phyloP scores from a whole-genome alignment of 202 grass and related monocot genomes.

The Elaeis oleifera region DNA sequence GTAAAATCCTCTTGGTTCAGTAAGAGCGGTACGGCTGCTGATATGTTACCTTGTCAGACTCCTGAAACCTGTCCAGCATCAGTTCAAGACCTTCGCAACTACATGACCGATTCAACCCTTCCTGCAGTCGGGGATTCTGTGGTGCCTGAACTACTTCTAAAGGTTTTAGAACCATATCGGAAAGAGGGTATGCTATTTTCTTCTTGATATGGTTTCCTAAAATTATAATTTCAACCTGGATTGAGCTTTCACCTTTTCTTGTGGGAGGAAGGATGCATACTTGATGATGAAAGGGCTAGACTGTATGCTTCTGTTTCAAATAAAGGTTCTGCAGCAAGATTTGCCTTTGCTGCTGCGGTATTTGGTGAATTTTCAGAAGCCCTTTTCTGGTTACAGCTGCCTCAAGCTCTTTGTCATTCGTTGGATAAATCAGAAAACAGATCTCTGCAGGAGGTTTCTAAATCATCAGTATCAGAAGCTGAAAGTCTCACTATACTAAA shows the following conservation, averaged over 20 bases:
- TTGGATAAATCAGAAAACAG: conserved; percentile 61
- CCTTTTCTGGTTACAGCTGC: conserved; percentile 88
- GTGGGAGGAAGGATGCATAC: conserved; percentile 61
- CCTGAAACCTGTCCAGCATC: conserved; percentile 29
- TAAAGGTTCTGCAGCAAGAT: conserved; percentile 65
- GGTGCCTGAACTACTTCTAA: conserved; percentile 91
- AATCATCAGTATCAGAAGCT: conserved; percentile 33
- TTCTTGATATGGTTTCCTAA: background rate
- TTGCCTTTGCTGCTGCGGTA: conserved; percentile 85
- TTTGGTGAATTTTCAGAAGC: conserved; percentile 87
- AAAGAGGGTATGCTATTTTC: conserved; percentile 55
- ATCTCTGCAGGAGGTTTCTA: conserved; percentile 37
- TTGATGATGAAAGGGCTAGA: conserved; percentile 86
- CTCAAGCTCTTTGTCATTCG: conserved; percentile 71
- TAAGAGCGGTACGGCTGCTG: conserved; percentile 24
- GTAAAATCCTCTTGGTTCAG: conserved; percentile 93
- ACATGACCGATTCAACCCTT: conserved; percentile 83
- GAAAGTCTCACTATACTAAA: conserved; percentile 51
- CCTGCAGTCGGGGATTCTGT: conserved; percentile 76
- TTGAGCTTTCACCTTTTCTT: conserved; percentile 13
- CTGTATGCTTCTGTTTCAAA: conserved; percentile 68
- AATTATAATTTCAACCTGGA: conserved; percentile 20
- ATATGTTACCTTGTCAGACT: conserved; percentile 33
- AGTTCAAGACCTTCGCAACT: conserved; percentile 74
- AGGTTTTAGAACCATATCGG: conserved; percentile 91